These are phyloP conservation scores for Cyclotella sp. DNA, from an alignment of 108 stramenopile species.

Conservation along the genomic window DNA sequence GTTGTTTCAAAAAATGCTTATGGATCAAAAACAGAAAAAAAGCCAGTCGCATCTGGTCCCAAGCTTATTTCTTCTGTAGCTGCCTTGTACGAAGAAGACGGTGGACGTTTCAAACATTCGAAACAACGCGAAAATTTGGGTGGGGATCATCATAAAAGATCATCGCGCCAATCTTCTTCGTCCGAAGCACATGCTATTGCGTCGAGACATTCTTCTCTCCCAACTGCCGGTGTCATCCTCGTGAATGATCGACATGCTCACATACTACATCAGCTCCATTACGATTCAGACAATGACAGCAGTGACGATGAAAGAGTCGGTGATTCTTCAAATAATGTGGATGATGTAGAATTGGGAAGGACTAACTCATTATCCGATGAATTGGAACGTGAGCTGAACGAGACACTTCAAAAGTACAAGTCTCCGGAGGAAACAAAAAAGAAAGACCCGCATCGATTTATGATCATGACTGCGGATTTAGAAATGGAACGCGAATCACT, in stretches of 20 bases:
- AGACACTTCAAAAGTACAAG: neutral
- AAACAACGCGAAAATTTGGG: neutral
- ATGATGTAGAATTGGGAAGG: slow-evolving; percentile 6
- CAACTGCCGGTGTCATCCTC: slow-evolving; percentile 13
- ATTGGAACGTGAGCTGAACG: slow-evolving; percentile 35
- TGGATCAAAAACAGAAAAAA: slow-evolving; percentile 9
- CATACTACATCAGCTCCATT: slow-evolving; percentile 37
- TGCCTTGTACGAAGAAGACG: slow-evolving; percentile 24
- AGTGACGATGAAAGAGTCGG: slow-evolving; percentile 24
- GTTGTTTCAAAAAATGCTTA: neutral
- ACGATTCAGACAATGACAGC: slow-evolving; percentile 44
- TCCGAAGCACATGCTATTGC: neutral
- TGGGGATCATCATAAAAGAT: neutral
- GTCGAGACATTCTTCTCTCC: neutral
- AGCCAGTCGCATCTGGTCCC: neutral
- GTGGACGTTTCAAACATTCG: neutral
- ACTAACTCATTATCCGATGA: slow-evolving; percentile 19
- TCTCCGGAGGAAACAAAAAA: neutral
- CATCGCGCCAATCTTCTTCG: neutral
- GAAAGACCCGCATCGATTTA: slow-evolving; percentile 48
- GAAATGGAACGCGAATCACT: slow-evolving; percentile 41
- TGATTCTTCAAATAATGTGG: neutral
- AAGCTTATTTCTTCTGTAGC: slow-evolving; percentile 30
- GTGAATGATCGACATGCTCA: slow-evolving; percentile 39
- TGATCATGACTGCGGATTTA: slow-evolving; percentile 39